phyloP scores from a whole-genome alignment of 345 rosid species.

The Triadica sebifera region DNA sequence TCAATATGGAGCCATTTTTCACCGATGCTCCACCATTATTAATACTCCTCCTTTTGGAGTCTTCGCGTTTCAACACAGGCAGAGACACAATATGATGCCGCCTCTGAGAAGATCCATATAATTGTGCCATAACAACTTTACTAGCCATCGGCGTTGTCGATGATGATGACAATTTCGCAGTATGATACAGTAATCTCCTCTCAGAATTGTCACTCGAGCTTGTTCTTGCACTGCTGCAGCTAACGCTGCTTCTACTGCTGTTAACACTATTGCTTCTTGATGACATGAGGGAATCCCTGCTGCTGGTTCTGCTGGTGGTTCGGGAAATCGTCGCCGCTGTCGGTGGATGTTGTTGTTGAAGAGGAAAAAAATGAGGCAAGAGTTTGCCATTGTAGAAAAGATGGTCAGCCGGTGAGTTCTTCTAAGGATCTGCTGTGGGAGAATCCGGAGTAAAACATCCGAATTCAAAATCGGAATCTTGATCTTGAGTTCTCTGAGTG shows the following conservation, averaged over 20 bases:
- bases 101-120: slow-evolving; percentile 56
- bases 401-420: slow-evolving; percentile 78
- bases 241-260: slow-evolving; percentile 60
- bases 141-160: slow-evolving; percentile 30
- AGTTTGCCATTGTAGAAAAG: slow-evolving; percentile 77
- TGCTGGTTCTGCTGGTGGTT: slow-evolving; percentile 47
- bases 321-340: slow-evolving; percentile 13
- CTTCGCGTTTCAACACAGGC: slow-evolving; percentile 46
- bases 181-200: slow-evolving; percentile 28
- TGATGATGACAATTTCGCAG: slow-evolving; percentile 1
- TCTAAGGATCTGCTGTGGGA: slow-evolving; percentile 44
- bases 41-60: slow-evolving; percentile 27
- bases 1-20: slow-evolving; percentile 31
- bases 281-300: slow-evolving; percentile 54
- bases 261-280: slow-evolving; percentile 65
- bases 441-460: slow-evolving; percentile 60
- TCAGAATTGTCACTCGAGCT: slow-evolving; percentile 42
- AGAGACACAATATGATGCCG: slow-evolving; percentile 71
- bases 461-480: slow-evolving; percentile 64
- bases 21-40: slow-evolving; percentile 13
- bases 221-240: slow-evolving; percentile 73
- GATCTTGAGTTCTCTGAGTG: slow-evolving; percentile 31
- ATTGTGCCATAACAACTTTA: slow-evolving; percentile 50
- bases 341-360: slow-evolving; percentile 12
- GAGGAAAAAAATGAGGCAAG: slow-evolving; percentile 70